phyloP scores from a whole-genome alignment of 805 yeast genomes.

The Saturnispora sekii region DNA sequence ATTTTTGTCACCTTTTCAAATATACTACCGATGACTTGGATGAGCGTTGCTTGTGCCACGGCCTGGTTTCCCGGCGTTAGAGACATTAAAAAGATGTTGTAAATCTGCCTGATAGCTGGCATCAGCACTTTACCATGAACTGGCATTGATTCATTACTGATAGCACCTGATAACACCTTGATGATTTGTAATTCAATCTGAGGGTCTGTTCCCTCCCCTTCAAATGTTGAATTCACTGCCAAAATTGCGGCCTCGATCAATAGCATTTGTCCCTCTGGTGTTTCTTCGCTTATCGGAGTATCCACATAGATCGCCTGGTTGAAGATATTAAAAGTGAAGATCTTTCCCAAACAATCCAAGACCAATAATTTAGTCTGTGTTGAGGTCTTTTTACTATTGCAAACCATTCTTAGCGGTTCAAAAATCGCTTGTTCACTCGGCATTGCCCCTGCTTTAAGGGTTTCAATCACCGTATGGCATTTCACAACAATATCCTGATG shows the following conservation, averaged over 20 bases:
- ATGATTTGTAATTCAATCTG: constrained; percentile 86
- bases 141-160: constrained; percentile 67
- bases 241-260: constrained; percentile 77
- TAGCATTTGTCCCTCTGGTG: constrained; percentile 33
- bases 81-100: constrained; percentile 83
- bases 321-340: constrained; percentile 78
- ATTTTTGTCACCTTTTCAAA: constrained; percentile 51
- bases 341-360: constrained; percentile 76
- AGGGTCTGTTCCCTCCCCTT: constrained; percentile 88
- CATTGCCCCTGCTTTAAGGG: constrained; percentile 30
- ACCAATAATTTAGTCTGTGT: constrained; percentile 62
- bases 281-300: constrained; percentile 34
- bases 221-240: constrained; percentile 75
- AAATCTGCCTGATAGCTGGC: constrained; percentile 87
- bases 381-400: constrained; percentile 48
- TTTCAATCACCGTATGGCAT: constrained; percentile 33
- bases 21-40: constrained; percentile 79
- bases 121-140: constrained; percentile 85
- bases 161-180: constrained; percentile 83
- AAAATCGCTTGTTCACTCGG: constrained; percentile 49
- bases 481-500: constrained; percentile 32
- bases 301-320: constrained; percentile 40
- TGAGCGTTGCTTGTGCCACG: constrained; percentile 88
- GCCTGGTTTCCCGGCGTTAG: constrained; percentile 77
- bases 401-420: constrained; percentile 67